Evolutionary conservation across 1,139 yeast genomes (phyloP).

Genomic region (Geotrichum citri-aurantii): DNA sequence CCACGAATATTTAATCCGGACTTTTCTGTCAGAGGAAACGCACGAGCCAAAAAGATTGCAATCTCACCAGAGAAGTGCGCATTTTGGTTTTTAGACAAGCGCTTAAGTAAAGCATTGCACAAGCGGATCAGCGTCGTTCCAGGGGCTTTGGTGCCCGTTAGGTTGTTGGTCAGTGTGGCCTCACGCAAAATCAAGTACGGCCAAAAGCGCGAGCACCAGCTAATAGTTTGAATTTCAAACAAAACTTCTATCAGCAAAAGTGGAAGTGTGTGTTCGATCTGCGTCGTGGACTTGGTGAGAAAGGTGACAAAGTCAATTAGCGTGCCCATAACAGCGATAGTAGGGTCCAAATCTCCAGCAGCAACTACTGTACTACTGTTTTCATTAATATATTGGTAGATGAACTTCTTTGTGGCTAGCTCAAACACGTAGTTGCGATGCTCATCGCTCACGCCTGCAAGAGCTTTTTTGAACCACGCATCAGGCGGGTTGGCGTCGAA

Average conservation of each 20-base stretch:
- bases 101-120: slow-evolving; percentile 35
- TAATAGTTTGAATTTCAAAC: slow-evolving; percentile 35
- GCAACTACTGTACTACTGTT: neutral
- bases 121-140: slow-evolving; percentile 38
- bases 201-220: slow-evolving; percentile 37
- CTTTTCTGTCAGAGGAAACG: slow-evolving; percentile 38
- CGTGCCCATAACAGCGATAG: slow-evolving; percentile 4
- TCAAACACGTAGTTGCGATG: slow-evolving; percentile 9
- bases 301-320: slow-evolving; percentile 8
- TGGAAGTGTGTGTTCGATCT: slow-evolving; percentile 25
- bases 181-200: slow-evolving; percentile 34
- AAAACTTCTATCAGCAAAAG: slow-evolving; percentile 35
- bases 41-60: slow-evolving; percentile 36
- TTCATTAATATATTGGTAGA: slow-evolving; percentile 6
- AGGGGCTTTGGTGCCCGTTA: slow-evolving; percentile 34
- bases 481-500: neutral
- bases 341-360: neutral
- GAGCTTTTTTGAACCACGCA: neutral
- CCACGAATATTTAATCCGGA: slow-evolving; percentile 39
- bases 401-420: slow-evolving; percentile 9
- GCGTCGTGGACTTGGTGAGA: neutral
- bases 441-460: neutral
- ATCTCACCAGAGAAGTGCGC: slow-evolving; percentile 38
- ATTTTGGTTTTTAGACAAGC: slow-evolving; percentile 37
- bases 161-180: slow-evolving; percentile 25